Percentiles rank a stretch among this genome's conserved stretches.
These are phyloP conservation scores for Aspergillus fructus DNA, from an alignment of 2,329 filamentous ascomycete genomes.

Conservation along the genomic window DNA sequence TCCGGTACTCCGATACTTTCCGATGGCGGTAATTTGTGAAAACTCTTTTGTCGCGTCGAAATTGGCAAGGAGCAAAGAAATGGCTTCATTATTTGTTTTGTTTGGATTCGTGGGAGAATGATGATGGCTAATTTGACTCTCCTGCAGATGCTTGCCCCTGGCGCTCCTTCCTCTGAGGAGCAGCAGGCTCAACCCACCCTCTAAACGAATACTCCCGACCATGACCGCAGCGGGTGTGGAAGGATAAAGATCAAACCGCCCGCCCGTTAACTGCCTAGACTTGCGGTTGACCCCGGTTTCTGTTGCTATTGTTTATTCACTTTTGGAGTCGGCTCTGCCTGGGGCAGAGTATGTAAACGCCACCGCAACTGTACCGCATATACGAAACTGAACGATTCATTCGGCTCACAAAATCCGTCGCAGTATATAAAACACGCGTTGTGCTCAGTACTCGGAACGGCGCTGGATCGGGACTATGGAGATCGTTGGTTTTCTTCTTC, in stretches of 20 bases:
- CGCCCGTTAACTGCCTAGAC: conserved; percentile 4
- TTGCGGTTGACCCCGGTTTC: conserved; percentile 7
- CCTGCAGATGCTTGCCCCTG: conserved; percentile 44
- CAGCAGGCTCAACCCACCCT: conserved; percentile 34
- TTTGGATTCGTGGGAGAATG: neutral
- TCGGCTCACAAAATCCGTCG: neutral
- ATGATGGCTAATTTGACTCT: conserved; percentile 15
- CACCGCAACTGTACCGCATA: neutral
- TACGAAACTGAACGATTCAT: neutral
- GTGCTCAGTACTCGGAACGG: conserved; percentile 5
- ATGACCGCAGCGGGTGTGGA: conserved; percentile 20
- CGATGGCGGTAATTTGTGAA: neutral
- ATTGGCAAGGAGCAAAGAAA: conserved; percentile 5
- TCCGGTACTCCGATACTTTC: neutral
- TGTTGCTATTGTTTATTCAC: conserved; percentile 8
- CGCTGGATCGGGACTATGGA: conserved; percentile 14
- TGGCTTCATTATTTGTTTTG: neutral
- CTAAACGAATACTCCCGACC: conserved; percentile 32
- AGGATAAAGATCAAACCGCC: conserved; percentile 10
- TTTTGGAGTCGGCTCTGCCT: conserved; percentile 10
- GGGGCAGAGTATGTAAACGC: conserved; percentile 2
- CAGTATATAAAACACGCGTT: conserved; percentile 4
- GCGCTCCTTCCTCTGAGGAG: conserved; percentile 27
- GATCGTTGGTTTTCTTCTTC: conserved; percentile 8
- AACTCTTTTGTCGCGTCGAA: conserved; percentile 9